Base-by-base conservation (phyloP, 2,329 filamentous ascomycete genomes). In the Colletotrichum australisinense region DNA sequence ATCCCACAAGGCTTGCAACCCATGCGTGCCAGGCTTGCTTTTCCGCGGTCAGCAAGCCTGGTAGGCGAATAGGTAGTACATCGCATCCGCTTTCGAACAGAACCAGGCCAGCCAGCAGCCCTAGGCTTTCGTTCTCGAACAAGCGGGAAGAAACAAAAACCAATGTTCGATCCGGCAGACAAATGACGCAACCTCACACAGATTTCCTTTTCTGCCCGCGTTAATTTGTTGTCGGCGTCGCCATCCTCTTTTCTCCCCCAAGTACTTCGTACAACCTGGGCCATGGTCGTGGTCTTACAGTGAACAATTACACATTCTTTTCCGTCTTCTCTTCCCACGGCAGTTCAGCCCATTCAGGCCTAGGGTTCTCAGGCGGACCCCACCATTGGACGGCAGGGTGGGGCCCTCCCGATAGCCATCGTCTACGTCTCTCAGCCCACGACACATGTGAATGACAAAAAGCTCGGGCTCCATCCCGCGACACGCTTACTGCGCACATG, bases 371-470 rank as follows among this genome's bases (percentile, higher is more conserved):
- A 19, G 26, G 24, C 14, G 35, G 67, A 26, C 14, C 19, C 70
- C 67, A 70, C 60, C 60, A 73, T 70, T 73, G 70, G 60, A 60
- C 32, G 60, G 26, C 60, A 26, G 28, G n/a, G 67, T 65, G 70
- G 67, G 38, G 5, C 52, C 53, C 2, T 35, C 38, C 60, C 62
- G 67, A 70, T 73, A 73, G 67, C 67, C 67, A 70, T 49, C 32
- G 32, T 70, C 46, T 28, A 28, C 60, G 60, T 65, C 55, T 55
- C 70, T 55, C 42, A 56, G 65, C 60, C 67, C 67, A 62, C 67
- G 70, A 73, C 70, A 73, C 70, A 73, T 70, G 67, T 66, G 46
- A 70, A 73, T 73, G 70, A 73, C 70, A 73, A 73, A 70, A 35
- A 22, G 30, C 70, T 56, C 63, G 19, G 19, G 8, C 62, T 26